A percentile compares a stretch with the other conserved stretches of the same genome.
Evolutionary conservation across 2,329 filamentous ascomycete genomes (phyloP).

Genomic region (Aspergillus aculeatinus): DNA sequence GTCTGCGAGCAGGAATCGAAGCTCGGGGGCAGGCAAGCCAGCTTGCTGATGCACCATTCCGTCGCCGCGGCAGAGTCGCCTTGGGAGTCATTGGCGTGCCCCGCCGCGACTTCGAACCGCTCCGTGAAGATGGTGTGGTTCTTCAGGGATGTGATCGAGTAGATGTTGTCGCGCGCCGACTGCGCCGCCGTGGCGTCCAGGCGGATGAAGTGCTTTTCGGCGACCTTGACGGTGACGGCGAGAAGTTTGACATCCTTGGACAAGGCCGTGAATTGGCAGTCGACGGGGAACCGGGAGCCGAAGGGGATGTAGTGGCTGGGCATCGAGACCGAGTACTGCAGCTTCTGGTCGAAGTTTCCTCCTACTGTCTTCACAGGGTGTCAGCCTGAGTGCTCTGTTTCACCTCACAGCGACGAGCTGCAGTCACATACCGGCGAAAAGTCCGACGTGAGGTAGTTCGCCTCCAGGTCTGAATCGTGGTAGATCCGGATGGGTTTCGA

Average conservation of each 20-base stretch:
- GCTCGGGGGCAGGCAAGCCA: not conserved
- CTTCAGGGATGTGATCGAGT: slow-evolving; percentile 13
- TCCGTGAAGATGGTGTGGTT: slow-evolving; percentile 10
- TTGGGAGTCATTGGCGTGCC: not conserved
- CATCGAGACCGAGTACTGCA: slow-evolving; percentile 22
- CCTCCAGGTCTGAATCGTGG: slow-evolving; percentile 4
- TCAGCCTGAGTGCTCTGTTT: rapidly evolving
- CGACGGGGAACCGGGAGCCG: slow-evolving; percentile 20
- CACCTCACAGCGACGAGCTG: too few relatives aligned
- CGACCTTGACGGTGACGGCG: slow-evolving; percentile 11
- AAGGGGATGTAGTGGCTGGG: slow-evolving; percentile 19
- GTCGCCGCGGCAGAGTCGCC: not conserved
- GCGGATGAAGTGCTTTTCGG: slow-evolving; percentile 19
- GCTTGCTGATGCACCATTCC: not conserved
- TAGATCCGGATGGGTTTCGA: slow-evolving; percentile 20
- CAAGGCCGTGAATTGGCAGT: slow-evolving; percentile 20
- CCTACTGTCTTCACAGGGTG: slow-evolving; percentile 12
- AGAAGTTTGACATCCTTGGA: slow-evolving; percentile 11
- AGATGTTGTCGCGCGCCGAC: slow-evolving; percentile 12
- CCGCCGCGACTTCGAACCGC: not conserved
- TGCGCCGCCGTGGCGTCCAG: slow-evolving; percentile 20
- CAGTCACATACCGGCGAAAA: slow-evolving; percentile 7
- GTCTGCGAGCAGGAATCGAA: not conserved
- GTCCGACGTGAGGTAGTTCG: not conserved
- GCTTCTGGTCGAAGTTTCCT: slow-evolving; percentile 8